Base-by-base conservation (phyloP, 2,329 filamentous ascomycete species). In the Akanthomyces muscarius region DNA sequence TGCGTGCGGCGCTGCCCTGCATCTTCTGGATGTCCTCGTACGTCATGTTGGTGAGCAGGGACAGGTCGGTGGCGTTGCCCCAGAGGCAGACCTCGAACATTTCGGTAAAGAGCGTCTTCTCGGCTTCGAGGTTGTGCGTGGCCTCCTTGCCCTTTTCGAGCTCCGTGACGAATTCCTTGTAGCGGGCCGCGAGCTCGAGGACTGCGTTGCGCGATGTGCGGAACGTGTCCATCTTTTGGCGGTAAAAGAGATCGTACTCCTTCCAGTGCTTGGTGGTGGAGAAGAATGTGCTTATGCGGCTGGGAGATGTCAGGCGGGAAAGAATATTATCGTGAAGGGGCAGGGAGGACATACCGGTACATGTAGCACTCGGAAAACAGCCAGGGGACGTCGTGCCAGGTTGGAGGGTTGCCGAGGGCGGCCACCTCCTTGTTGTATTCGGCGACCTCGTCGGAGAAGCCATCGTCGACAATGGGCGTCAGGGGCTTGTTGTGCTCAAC, bases 21-120 rank as follows among this genome's bases (percentile, higher is more conserved):
- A 98, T 83, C 75, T 96, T 96, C 78, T 98, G 94, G 67, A 99
- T 96, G 71, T 98, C 95, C 70, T 97, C 93, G 75, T 97, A 97
- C 1, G 90, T 91, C 62, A 97, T 83, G 69, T 89, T 92, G 0
- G 93, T 97, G 62, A 98, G 82, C 23, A 98, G 88, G 0, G 92
- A 96, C 16, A 98, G 81, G 74, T 98, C 95, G 0, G 94, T 98
- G 1, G 94, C 95, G 74, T 98, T 98, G 13, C 94, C 94, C 94
- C 94, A 98, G 2, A 98, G 84, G 73, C 93, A 97, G 69, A 97
- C 95, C 80, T 97, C 92, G 76, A 89, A 93, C 89, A 98, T 96
- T 73, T 98, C 94, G 28, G 83, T 83, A 77, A 98, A 98, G 30
- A 97, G 79, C 0, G 93, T 76, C 72, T 86, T 86, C 72, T 96